Evolutionary conservation across 2,329 filamentous ascomycete genomes (phyloP), one percentile per base, ranked within the genome.

Genomic region (Talaromyces sp.): DNA sequence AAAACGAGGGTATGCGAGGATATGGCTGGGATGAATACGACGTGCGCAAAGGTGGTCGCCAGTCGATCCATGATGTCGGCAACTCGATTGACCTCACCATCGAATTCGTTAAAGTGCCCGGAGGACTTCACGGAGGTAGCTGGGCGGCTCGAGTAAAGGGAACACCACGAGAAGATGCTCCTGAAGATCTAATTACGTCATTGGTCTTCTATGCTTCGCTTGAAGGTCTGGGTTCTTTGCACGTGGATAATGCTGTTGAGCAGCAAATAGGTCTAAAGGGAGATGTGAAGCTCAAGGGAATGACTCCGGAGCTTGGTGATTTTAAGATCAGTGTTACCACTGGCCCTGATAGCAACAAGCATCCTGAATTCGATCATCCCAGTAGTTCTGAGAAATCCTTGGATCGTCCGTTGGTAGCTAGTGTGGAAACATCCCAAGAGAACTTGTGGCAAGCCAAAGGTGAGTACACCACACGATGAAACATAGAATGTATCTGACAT

Each of bases 21-120:
- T 99, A 99, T 77, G 95, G 95, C 67, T 99, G 95, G 95, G 93
- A 98, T 72, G 92, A 96, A 76, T 99, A 96, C 77, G 95, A 99
- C 78, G 89, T 93, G 24, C 86, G 95, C 65, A 90, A 85, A 64
- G 95, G 95, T 67, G 95, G 95, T 64, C 84, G 91, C 24, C 92
- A 99, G 78, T 91, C 90, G 0, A 94, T 99, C 66, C 92, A 96
- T 74, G 95, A 99, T 76, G 88, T 89, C 62, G 90, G 87, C 58
- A 99, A 99, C 79, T 86, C 86, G 65, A 85, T 99, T 69, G 93
- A 98, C 79, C 85, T 99, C 68, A 96, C 91, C 9, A 97, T 94
- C 50, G 91, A 92, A 60, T 97, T 98, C 78, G 88, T 97, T 73
- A 99, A 98, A 79, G 85, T 97, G 41, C 91, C 93, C 1, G 93